phyloP scores from a whole-genome alignment of 1,284 basidiomycete genomes.

The Xerocomus amazonicus region DNA sequence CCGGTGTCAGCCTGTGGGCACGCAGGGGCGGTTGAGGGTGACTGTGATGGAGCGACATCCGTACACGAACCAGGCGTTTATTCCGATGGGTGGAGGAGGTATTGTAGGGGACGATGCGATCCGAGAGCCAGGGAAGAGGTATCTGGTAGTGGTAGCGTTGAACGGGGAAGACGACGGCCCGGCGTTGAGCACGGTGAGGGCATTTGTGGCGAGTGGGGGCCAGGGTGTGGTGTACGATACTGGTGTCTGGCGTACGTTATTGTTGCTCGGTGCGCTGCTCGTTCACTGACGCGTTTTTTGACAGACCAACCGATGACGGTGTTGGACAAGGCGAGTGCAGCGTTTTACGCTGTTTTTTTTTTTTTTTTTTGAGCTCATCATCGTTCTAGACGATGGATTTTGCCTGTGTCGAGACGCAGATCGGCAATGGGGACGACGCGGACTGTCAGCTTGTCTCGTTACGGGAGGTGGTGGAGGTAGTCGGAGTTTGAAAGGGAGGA shows the following conservation, averaged over 20 bases:
- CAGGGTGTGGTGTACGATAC: conserved; percentile 84
- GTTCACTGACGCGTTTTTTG: conserved; percentile 3
- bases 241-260: conserved; percentile 81
- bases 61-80: conserved; percentile 82
- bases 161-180: conserved; percentile 75
- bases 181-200: conserved; percentile 67
- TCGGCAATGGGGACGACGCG: conserved; percentile 70
- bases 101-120: conserved; percentile 42
- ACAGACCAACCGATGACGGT: conserved; percentile 84
- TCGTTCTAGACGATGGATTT: conserved; percentile 66
- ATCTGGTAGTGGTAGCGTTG: conserved; percentile 81
- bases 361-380: not conserved
- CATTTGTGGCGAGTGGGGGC: conserved; percentile 73
- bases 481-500: conserved; percentile 25
- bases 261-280: not conserved
- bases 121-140: conserved; percentile 49
- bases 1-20: conserved; percentile 59
- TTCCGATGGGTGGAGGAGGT: conserved; percentile 70
- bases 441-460: too few species aligned
- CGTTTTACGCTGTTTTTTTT: not conserved
- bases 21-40: conserved; percentile 51
- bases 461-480: conserved; percentile 69
- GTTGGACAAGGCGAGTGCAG: conserved; percentile 56
- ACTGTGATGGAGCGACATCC: conserved; percentile 72
- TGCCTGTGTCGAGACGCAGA: conserved; percentile 80